A percentile compares a stretch with the other conserved stretches of the same genome.
Evolutionary conservation across 2,329 filamentous ascomycete species (phyloP).

Genomic region (Colletotrichum sp.): DNA sequence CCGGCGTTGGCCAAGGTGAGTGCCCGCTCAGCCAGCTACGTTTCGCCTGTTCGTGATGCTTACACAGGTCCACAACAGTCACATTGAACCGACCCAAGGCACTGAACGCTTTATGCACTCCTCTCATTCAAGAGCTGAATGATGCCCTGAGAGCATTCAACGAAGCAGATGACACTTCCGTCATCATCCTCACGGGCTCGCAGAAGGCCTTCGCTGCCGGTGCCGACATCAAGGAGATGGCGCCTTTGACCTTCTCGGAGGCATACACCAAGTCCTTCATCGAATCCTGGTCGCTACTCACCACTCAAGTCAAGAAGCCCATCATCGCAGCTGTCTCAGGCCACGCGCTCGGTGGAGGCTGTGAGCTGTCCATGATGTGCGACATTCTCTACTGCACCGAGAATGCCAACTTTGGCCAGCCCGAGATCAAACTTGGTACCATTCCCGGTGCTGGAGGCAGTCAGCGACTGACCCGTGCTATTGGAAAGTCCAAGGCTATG

Average conservation of each 20-base stretch:
- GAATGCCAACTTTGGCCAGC: slow-evolving; percentile 90
- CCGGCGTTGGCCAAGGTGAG: slow-evolving; percentile 89
- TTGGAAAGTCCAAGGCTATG: slow-evolving; percentile 89
- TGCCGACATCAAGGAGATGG: slow-evolving; percentile 99
- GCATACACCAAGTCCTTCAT: slow-evolving; percentile 94
- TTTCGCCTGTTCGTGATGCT: slow-evolving; percentile 6
- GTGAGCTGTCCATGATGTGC: slow-evolving; percentile 97
- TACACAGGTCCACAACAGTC: slow-evolving; percentile 58
- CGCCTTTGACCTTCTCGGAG: slow-evolving; percentile 83
- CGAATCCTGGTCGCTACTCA: slow-evolving; percentile 88
- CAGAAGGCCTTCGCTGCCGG: slow-evolving; percentile 92
- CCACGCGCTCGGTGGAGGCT: slow-evolving; percentile 92
- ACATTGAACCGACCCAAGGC: slow-evolving; percentile 94
- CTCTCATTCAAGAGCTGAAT: slow-evolving; percentile 90
- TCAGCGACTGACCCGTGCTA: slow-evolving; percentile 82
- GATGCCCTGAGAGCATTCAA: slow-evolving; percentile 76
- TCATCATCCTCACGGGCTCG: slow-evolving; percentile 87
- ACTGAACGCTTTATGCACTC: slow-evolving; percentile 90
- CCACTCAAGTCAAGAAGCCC: slow-evolving; percentile 87
- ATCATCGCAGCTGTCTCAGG: slow-evolving; percentile 94
- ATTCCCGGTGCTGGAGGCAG: slow-evolving; percentile 92
- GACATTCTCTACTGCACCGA: slow-evolving; percentile 92
- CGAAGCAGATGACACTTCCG: slow-evolving; percentile 69
- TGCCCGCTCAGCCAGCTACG: slow-evolving; percentile 2
- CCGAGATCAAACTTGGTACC: slow-evolving; percentile 93